Evolutionary conservation across 2,329 filamentous ascomycete species (phyloP), one percentile per base, ranked within the genome.

Genomic region (Neophaeococcomyces aloes): DNA sequence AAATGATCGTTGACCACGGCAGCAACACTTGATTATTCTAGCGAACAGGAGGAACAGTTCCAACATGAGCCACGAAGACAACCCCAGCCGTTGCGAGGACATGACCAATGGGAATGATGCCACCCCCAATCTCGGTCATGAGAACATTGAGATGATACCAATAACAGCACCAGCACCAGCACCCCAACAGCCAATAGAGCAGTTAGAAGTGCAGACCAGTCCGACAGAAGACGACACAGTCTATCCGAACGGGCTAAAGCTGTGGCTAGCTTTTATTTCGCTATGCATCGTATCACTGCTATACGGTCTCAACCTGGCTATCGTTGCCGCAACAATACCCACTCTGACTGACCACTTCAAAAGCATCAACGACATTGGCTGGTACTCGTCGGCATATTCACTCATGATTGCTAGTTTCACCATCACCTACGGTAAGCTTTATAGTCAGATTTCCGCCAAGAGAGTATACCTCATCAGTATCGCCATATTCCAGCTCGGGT

Each of bases 361-460:
- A 23, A 53, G 53, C 2, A 44, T 59, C 29, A 41, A 52, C 5
- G 54, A 59, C 29, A 52, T 60, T 6, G 58, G 56, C n/a, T 59
- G 57, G 55, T 59, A 59, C 29, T 52, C 51, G 1, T 53, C 43
- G 23, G 29, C 43, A 5, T 27, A 27, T 10, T 5, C 5, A 6
- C 19, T 32, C 14, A 11, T 43, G 10, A n/a, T 3, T 15, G 25
- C n/a, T 5, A 7, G 6, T 7, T 33, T 3, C 11, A 27, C n/a
- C 7, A 5, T 14, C n/a, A 6, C n/a, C 21, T 44, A 32, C 27
- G 23, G 19, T 29, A 39, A 60, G 49, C 18, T 58, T 13, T 65
- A 62, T 44, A 56, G 47, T 14, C 42, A 56, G 11, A 63, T 58
- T 51, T 52, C 55, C 1, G 51, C 57, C 21, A 63, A 62, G 37